phyloP scores from a whole-genome alignment of 2,329 filamentous ascomycete genomes.

The Lecanicillium sp. region DNA sequence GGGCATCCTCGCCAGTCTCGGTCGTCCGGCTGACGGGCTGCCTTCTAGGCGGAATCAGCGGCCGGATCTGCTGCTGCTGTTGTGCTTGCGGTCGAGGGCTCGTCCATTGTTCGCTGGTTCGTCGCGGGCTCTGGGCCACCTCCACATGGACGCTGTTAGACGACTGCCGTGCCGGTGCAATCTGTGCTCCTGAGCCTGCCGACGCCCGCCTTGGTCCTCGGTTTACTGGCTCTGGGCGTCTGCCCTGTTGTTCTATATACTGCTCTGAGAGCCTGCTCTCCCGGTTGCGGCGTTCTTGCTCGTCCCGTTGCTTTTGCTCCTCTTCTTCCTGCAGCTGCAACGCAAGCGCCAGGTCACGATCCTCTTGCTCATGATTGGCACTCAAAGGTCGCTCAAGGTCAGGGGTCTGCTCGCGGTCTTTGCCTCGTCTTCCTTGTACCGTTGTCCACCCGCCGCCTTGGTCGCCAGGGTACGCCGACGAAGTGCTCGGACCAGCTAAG shows the following conservation, averaged over 20 bases:
- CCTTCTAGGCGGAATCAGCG: constrained; percentile 32
- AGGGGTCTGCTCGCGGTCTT: constrained; percentile 13
- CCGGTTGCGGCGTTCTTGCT: constrained; percentile 53
- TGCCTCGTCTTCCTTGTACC: constrained; percentile 31
- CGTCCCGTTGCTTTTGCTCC: constrained; percentile 66
- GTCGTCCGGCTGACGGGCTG: constrained; percentile 16
- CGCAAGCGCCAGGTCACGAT: constrained; percentile 79
- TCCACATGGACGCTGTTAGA: constrained; percentile 14
- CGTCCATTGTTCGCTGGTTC: constrained; percentile 8
- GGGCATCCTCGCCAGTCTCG: constrained; percentile 38
- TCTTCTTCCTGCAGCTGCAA: constrained; percentile 94
- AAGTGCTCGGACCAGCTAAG: constrained; percentile 11
- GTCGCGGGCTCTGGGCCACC: not conserved
- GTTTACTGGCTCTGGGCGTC: constrained; percentile 15
- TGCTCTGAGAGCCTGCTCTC: constrained; percentile 63
- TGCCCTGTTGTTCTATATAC: constrained; percentile 59
- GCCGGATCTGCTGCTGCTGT: constrained; percentile 32
- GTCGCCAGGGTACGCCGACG: constrained; percentile 9
- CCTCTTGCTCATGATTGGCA: constrained; percentile 59
- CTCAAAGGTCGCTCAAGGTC: constrained; percentile 23
- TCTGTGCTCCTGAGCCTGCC: constrained; percentile 8
- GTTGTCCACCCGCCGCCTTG: constrained; percentile 45
- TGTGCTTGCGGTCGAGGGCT: constrained; percentile 8
- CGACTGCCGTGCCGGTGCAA: constrained; percentile 14
- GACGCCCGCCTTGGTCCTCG: constrained; percentile 2